Evolutionary conservation across 352 stramenopile species (phyloP).

Genomic region (Halophytophthora polymorphica): DNA sequence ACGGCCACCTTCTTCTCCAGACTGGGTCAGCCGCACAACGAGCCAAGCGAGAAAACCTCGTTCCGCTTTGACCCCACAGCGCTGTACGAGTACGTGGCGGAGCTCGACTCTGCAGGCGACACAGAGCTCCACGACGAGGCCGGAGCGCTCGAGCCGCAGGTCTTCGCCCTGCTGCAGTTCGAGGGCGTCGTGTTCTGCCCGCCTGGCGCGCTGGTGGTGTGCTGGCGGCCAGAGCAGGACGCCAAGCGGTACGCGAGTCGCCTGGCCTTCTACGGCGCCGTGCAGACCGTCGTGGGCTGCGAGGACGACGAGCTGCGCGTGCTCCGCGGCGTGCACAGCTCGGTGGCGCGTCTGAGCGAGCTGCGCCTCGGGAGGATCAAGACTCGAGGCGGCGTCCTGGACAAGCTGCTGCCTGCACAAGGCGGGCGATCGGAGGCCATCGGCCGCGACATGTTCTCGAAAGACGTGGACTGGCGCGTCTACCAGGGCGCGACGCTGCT

Average conservation of each 20-base stretch:
- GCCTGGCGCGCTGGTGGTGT: slow-evolving; percentile 52
- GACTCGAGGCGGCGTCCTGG: slow-evolving; percentile 50
- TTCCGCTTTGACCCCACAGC: slow-evolving; percentile 31
- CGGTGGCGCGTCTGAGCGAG: slow-evolving; percentile 19
- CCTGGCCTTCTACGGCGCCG: slow-evolving; percentile 63
- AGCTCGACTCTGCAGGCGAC: slow-evolving; percentile 18
- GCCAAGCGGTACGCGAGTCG: slow-evolving; percentile 60
- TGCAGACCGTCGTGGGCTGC: slow-evolving; percentile 38
- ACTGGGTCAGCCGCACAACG: slow-evolving; percentile 6
- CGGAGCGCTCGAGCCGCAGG: neutral
- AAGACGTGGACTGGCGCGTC: slow-evolving; percentile 66
- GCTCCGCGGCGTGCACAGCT: slow-evolving; percentile 9
- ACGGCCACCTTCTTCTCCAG: slow-evolving; percentile 58
- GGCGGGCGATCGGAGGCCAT: slow-evolving; percentile 29
- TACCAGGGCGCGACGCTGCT: slow-evolving; percentile 52
- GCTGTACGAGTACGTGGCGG: slow-evolving; percentile 47
- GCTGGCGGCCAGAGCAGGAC: slow-evolving; percentile 70
- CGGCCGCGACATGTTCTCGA: slow-evolving; percentile 74
- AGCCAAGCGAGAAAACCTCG: neutral
- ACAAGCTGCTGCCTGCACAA: slow-evolving; percentile 36
- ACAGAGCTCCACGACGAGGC: neutral
- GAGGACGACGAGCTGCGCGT: slow-evolving; percentile 10
- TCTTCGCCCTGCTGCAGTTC: slow-evolving; percentile 71
- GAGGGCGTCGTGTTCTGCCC: slow-evolving; percentile 63
- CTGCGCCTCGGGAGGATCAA: slow-evolving; percentile 68